Base-by-base conservation (phyloP, 257 asterid genomes). In the Ajuga chamaepitys region DNA sequence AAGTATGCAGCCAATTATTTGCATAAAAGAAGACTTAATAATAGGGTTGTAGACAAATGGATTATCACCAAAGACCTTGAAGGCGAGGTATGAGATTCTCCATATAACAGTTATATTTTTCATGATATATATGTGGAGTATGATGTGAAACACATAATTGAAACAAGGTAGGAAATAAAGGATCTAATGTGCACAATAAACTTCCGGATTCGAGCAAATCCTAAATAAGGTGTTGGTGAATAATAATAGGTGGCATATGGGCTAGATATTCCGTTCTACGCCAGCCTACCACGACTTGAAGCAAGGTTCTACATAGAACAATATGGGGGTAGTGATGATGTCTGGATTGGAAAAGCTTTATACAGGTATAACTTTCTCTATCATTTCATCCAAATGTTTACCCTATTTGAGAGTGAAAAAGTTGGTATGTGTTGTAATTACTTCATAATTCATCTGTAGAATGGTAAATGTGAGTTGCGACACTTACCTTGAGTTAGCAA, bases 341-440 rank as follows among this genome's bases (percentile, higher is more conserved):
- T 86, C 6, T 88, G 96, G 96, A 88, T 88, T 64, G 95, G 96
- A 51, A 88, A 88, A 67, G 77, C 93, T 4, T 69, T 88, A 16
- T 86, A 88, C 74, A 84, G 93, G 96, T 88, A 71, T 3, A 12
- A 12, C 7, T 4, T 50, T 14, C 8, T 32, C 9, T 1, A 14
- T n/a, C 14, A n/a, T 44, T 14, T 44, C 50, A 30, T n/a, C n/a
- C n/a, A n/a, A n/a, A 14, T 44, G 4, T n/a, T n/a, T 3, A 44
- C 5, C n/a, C 50, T 7, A 44, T 22, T 24, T 44, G 18, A n/a
- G 9, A 11, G n/a, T n/a, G 9, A 9, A 7, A 37, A 7, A 4
- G 45, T 7, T 37, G 9, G 13, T 14, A 6, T 4, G 7, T 44
- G 21, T 0, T 44, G 6, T n/a, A 14, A 44, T 44, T 1, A 21